Conservation (phyloP, 2,329 filamentous ascomycete genomes). For the Alternaria triticina region DNA sequence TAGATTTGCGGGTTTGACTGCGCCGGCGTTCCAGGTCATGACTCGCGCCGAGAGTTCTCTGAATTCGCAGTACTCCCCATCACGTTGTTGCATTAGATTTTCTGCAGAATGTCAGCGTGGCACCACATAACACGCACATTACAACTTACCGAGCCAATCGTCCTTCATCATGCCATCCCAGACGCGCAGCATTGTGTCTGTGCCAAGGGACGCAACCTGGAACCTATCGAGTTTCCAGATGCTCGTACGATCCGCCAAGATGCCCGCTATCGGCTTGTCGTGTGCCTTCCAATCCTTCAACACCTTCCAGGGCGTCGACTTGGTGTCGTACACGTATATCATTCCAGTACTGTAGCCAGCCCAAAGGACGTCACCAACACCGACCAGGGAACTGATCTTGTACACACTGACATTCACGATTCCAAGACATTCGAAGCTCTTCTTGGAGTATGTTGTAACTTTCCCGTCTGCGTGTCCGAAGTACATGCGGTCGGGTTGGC, state of each 20-base stretch:
- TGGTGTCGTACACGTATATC: conserved; percentile 90
- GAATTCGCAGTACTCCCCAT: conserved; percentile 84
- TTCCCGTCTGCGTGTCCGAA: conserved; percentile 95
- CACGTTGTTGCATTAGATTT: conserved; percentile 81
- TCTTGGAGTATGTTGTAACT: conserved; percentile 86
- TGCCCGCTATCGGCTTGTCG: conserved; percentile 77
- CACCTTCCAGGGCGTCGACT: conserved; percentile 80
- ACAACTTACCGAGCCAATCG: conserved; percentile 77
- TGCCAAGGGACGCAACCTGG: conserved; percentile 85
- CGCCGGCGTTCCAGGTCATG: conserved; percentile 96
- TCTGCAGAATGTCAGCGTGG: conserved; percentile 58
- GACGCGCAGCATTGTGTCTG: conserved; percentile 80
- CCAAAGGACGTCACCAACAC: conserved; percentile 85
- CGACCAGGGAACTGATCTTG: conserved; percentile 88
- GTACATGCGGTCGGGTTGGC: conserved; percentile 79
- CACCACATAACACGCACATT: background rate
- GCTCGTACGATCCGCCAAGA: conserved; percentile 79
- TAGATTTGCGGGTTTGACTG: conserved; percentile 86
- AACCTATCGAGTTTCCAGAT: conserved; percentile 84
- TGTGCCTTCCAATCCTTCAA: conserved; percentile 97
- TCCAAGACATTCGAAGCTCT: conserved; percentile 76
- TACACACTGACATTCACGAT: conserved; percentile 88
- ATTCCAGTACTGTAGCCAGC: conserved; percentile 93
- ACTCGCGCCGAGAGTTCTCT: conserved; percentile 79
- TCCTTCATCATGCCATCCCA: conserved; percentile 96